These are phyloP conservation scores for Pythium chondricola DNA, from an alignment of 352 stramenopile genomes.

Conservation along the genomic window DNA sequence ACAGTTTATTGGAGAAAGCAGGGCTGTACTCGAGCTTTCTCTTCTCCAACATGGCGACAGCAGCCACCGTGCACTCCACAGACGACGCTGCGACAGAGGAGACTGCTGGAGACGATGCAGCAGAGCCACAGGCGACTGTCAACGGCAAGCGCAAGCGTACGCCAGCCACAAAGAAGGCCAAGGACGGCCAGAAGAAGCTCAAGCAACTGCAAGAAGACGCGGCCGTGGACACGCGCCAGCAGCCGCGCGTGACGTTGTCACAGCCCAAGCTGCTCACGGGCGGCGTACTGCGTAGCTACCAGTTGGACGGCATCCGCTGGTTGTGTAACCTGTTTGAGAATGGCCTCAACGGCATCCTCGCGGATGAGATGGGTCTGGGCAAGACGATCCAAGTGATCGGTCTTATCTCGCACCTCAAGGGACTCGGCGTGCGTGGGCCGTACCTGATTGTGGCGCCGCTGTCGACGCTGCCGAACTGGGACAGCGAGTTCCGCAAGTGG, in stretches of 20 bases:
- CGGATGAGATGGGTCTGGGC: conserved; percentile 86
- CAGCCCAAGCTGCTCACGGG: conserved; percentile 77
- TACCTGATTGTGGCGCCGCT: conserved; percentile 98
- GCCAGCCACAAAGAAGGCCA: conserved; percentile 23
- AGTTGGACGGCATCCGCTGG: conserved; percentile 96
- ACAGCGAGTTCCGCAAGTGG: conserved; percentile 85
- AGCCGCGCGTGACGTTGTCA: conserved; percentile 38
- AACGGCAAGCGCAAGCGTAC: conserved; percentile 28
- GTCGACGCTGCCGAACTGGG: conserved; percentile 98
- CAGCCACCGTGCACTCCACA: conserved; percentile 28
- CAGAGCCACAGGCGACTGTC: neutral
- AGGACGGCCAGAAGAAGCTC: conserved; percentile 57
- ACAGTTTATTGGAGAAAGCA: conserved; percentile 83
- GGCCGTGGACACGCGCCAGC: conserved; percentile 35
- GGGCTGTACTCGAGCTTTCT: conserved; percentile 84
- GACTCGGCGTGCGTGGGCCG: conserved; percentile 86
- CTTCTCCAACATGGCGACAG: conserved; percentile 80
- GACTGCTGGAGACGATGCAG: conserved; percentile 17
- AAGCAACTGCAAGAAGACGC: conserved; percentile 53
- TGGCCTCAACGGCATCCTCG: conserved; percentile 90
- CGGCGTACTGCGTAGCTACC: conserved; percentile 90
- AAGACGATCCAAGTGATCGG: conserved; percentile 92
- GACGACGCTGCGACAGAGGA: conserved; percentile 17
- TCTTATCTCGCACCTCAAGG: conserved; percentile 92
- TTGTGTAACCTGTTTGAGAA: conserved; percentile 98